These are phyloP conservation scores for Epichloe amarillans DNA, from an alignment of 2,329 filamentous ascomycete genomes.

Conservation along the genomic window DNA sequence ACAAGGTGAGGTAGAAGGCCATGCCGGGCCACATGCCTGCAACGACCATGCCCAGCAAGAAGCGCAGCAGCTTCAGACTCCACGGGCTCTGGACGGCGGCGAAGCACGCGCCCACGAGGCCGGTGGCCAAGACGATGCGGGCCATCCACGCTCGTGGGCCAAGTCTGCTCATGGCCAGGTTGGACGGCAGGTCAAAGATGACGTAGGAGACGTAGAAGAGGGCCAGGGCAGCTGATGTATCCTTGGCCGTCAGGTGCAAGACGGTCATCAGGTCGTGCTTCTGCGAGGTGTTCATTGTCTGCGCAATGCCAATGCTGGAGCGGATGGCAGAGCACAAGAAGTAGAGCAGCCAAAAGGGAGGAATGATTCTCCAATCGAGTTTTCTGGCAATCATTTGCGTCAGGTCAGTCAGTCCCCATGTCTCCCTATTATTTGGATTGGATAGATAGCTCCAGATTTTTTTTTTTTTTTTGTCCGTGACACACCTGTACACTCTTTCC, in stretches of 20 bases:
- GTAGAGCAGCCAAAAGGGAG: conserved; percentile 77
- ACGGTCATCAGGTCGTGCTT: conserved; percentile 64
- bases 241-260: conserved; percentile 55
- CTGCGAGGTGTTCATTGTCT: conserved; percentile 70
- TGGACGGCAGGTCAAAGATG: conserved; percentile 77
- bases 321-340: conserved; percentile 87
- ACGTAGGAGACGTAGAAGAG: conserved; percentile 91
- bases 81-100: conserved; percentile 69
- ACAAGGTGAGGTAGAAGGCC: conserved; percentile 83
- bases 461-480: not conserved
- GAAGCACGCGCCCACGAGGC: conserved; percentile 72
- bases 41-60: conserved; percentile 75
- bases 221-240: conserved; percentile 73
- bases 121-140: conserved; percentile 77
- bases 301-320: conserved; percentile 84
- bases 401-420: not conserved
- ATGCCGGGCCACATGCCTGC: conserved; percentile 94
- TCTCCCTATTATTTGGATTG: too few relatives aligned
- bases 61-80: conserved; percentile 78
- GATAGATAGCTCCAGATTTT: not conserved
- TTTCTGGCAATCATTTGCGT: conserved; percentile 22
- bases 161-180: conserved; percentile 74
- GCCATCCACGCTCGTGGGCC: conserved; percentile 87
- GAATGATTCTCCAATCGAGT: conserved; percentile 46
- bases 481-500: conserved; percentile 38